phyloP scores from a whole-genome alignment of 1,284 basidiomycete genomes.

The Rhodotorula sp. region DNA sequence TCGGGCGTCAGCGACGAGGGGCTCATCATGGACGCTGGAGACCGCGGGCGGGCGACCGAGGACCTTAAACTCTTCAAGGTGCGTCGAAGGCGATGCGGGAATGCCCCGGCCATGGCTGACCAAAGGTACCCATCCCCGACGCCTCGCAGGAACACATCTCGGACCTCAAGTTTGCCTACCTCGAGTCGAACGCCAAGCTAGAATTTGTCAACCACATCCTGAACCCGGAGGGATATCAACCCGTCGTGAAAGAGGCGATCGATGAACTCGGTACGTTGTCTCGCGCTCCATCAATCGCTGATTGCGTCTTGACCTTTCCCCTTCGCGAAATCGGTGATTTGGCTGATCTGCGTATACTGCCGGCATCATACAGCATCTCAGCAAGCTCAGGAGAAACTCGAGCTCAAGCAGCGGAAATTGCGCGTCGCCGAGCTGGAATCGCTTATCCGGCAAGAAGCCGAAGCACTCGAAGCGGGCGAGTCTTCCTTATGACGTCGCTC shows the following conservation, averaged over 20 bases:
- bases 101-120: not conserved
- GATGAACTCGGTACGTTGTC: constrained; percentile 15
- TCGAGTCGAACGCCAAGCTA: constrained; percentile 37
- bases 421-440: constrained; percentile 28
- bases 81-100: not conserved
- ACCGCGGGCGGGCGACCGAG: constrained; percentile 20
- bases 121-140: too few relatives aligned
- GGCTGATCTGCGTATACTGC: too few relatives aligned
- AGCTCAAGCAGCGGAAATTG: constrained; percentile 24
- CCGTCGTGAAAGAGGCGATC: constrained; percentile 28
- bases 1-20: constrained; percentile 28
- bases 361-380: not conserved
- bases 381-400: constrained; percentile 16
- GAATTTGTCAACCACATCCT: constrained; percentile 32
- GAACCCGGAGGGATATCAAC: constrained; percentile 9
- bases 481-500: not conserved
- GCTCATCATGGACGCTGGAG: constrained; percentile 28
- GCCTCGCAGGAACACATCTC: constrained; percentile 34
- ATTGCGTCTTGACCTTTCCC: not conserved
- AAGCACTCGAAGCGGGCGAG: constrained; percentile 22
- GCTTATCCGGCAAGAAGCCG: constrained; percentile 29
- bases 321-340: not conserved
- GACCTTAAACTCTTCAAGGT: constrained; percentile 39
- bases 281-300: not conserved
- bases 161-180: constrained; percentile 40